Percentiles rank a stretch among this genome's conserved stretches.
Conservation (phyloP, 2,329 filamentous ascomycete species). For the Penicillium sp. region DNA sequence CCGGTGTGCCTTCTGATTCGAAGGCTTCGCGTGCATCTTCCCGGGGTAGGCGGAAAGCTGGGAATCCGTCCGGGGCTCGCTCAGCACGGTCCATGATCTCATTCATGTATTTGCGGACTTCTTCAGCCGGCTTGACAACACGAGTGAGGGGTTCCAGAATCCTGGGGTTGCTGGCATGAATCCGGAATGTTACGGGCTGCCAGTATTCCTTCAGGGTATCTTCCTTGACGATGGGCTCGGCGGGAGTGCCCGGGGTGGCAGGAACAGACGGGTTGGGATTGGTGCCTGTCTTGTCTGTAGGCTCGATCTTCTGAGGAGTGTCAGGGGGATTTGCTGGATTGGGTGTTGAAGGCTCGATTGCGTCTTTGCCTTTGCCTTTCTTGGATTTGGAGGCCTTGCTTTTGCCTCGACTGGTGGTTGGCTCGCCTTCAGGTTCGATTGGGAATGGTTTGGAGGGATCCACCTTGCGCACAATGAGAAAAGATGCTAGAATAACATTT, state of each 20-base stretch:
- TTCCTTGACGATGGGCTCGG: constrained; percentile 9
- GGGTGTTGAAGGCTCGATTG: constrained; percentile 4
- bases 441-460: constrained; percentile 39
- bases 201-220: constrained; percentile 47
- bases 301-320: constrained; percentile 15
- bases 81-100: constrained; percentile 57
- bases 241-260: constrained; percentile 11
- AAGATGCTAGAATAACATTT: constrained; percentile 48
- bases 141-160: constrained; percentile 55
- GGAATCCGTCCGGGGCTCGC: constrained; percentile 54
- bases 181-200: constrained; percentile 56
- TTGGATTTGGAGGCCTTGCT: constrained; percentile 39
- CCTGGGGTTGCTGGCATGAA: constrained; percentile 52
- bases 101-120: constrained; percentile 56
- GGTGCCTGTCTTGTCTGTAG: constrained; percentile 9
- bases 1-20: constrained; percentile 28
- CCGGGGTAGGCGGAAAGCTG: constrained; percentile 56
- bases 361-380: constrained; percentile 28
- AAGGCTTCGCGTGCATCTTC: constrained; percentile 34
- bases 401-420: constrained; percentile 28
- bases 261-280: constrained; percentile 7
- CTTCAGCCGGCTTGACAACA: constrained; percentile 54
- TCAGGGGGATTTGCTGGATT: constrained; percentile 20
- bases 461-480: constrained; percentile 46
- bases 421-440: constrained; percentile 32